Conservation (phyloP, 345 rosid genomes). For the Ceriops zippeliana region DNA sequence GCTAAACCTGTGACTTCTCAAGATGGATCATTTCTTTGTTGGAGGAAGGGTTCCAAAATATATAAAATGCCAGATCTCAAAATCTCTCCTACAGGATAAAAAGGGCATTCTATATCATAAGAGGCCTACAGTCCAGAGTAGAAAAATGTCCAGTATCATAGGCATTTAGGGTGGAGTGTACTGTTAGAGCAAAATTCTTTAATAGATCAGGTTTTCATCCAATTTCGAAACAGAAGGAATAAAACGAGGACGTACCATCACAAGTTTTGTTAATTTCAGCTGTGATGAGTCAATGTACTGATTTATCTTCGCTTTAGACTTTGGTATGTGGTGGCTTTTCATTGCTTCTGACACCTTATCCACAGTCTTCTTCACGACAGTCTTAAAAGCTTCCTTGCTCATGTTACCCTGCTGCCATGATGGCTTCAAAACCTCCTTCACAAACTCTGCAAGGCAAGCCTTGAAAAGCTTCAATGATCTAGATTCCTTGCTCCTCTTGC, state of each 20-base stretch:
- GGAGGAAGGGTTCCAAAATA: no score
- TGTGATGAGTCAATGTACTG: constrained; percentile 67
- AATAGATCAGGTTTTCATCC: background rate
- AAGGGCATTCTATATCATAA: no score
- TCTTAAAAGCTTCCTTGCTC: constrained; percentile 96
- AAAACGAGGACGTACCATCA: constrained; percentile 55
- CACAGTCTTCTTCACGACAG: constrained; percentile 82
- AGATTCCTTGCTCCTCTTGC: constrained; percentile 55
- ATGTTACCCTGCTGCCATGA: constrained; percentile 91
- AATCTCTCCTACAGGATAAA: no score
- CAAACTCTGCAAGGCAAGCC: constrained; percentile 72
- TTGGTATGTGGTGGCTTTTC: constrained; percentile 71
- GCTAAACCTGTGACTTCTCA: background rate
- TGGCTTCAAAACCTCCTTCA: constrained; percentile 87
- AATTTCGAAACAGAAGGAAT: background rate
- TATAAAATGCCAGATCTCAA: no score
- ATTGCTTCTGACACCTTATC: constrained; percentile 82
- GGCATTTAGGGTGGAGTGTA: background rate
- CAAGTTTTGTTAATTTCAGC: constrained; percentile 83
- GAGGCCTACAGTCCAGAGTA: no score
- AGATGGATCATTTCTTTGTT: background rate
- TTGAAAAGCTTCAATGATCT: constrained; percentile 71
- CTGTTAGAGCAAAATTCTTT: background rate
- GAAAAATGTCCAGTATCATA: no score
- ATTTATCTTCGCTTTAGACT: constrained; percentile 76